Evolutionary conservation across 495 filamentous ascomycete species (phyloP).

Genomic region (Penicillium pancosmium): DNA sequence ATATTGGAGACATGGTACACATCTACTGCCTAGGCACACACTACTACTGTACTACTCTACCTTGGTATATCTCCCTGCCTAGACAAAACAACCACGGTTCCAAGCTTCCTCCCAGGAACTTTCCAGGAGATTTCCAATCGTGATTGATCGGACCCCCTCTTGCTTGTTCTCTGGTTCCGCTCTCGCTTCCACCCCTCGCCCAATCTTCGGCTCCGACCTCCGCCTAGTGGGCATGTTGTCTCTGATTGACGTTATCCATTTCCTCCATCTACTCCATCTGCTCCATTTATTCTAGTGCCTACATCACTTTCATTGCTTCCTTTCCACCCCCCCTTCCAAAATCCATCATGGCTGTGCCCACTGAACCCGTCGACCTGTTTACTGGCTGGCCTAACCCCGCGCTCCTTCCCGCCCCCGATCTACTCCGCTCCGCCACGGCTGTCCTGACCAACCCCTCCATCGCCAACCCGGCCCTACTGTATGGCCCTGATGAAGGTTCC

Average conservation of each 20-base stretch:
- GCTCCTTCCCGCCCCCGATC: slow-evolving; percentile 65
- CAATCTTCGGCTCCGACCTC: slow-evolving; percentile 12
- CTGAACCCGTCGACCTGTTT: slow-evolving; percentile 63
- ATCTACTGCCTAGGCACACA: no score
- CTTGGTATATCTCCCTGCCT: not conserved
- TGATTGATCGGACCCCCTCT: not conserved
- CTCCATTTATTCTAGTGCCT: not conserved
- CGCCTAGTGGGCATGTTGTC: not conserved
- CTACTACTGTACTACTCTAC: no score
- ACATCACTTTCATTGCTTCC: not conserved
- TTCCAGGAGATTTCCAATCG: not conserved
- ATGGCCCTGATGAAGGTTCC: slow-evolving; percentile 80
- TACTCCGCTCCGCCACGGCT: slow-evolving; percentile 55
- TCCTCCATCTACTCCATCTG: not conserved
- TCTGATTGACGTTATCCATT: slow-evolving; percentile 9
- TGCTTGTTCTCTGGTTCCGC: slow-evolving; percentile 10
- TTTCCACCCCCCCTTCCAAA: not conserved
- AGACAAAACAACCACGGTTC: not conserved
- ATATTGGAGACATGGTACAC: no score
- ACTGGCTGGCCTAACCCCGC: slow-evolving; percentile 71
- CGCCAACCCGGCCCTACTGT: slow-evolving; percentile 62
- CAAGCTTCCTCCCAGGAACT: not conserved
- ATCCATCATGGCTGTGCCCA: slow-evolving; percentile 9
- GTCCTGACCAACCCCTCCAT: slow-evolving; percentile 62
- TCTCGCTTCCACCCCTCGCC: slow-evolving; percentile 14